Base-by-base conservation (phyloP, 352 stramenopile species). In the Albugo candida region DNA sequence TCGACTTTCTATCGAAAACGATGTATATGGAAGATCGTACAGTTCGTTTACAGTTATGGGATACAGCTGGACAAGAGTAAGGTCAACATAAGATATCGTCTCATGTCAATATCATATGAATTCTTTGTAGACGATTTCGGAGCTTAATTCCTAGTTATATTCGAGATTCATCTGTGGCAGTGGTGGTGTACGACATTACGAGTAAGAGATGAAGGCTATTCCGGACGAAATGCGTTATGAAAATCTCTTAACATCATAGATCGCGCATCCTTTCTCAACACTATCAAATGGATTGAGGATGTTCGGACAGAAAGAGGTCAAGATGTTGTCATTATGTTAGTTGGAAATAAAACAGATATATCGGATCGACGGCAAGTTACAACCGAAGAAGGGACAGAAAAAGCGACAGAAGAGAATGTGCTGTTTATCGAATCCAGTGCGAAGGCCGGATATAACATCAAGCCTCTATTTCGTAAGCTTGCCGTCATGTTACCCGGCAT, bases 1-100 rank as follows among this genome's bases (percentile, higher is more conserved):
- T 99, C 60, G 96, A 99, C 63, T 99, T 99, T 51, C 63, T 99
- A 17, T 98, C 92, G 54, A 99, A 99, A 70, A 99, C 96, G 37
- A 96, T 98, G 86, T 96, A 97, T 57, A 80, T 97, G 65, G 84
- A 98, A 62, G 94, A 98, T 60, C 83, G 94, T 48, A 99, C 95
- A 0, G 94, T 99, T 48, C 80, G 95, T 27, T 70, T 99, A 51
- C 95, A 99, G 70, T 80, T 99, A 17, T 99, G 95, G 95, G 94
- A 99, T 64, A 99, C 95, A 13, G 95, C 94, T 1, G 94, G 94
- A 13, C 93, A 99, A 67, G 94, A 98, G 73, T 87, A 65, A 48
- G 70, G 64, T 51, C 14, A 21, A 5, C 2, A 56, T 45, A 35
- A 59, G 16, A 20, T 48, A 41, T 21, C 43, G 17, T 24, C 39